Conservation (phyloP, 331 rosid species). For the Malus hybrid region DNA sequence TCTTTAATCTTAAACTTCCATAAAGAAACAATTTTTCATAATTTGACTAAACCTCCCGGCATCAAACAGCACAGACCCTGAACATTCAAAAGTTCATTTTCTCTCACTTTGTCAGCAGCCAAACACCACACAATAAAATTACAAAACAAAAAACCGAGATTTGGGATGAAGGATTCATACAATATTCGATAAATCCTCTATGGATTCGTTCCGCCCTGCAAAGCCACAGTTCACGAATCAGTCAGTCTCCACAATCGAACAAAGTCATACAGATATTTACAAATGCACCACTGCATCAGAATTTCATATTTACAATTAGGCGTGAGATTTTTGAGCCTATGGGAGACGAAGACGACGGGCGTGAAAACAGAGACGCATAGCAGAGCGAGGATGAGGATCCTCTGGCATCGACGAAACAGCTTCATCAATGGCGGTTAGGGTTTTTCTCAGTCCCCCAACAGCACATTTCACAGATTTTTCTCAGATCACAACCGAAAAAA, state of each 20-base stretch:
- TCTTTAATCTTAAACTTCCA: not conserved
- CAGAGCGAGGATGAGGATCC: constrained; percentile 82
- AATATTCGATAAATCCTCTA: constrained; percentile 56
- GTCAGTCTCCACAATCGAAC: constrained; percentile 2
- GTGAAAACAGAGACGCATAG: constrained; percentile 71
- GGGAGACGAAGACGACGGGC: constrained; percentile 67
- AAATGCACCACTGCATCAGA: not conserved
- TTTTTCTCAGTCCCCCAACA: constrained; percentile 13
- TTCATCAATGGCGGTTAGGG: constrained; percentile 52
- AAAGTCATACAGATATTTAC: not conserved
- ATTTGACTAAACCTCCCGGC: not conserved
- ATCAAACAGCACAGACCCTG: not conserved
- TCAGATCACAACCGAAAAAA: constrained; percentile 7
- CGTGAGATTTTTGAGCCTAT: constrained; percentile 36
- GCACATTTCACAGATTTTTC: constrained; percentile 49
- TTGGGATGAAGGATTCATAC: constrained; percentile 50
- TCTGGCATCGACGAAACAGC: constrained; percentile 67
- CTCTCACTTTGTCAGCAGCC: constrained; percentile 13
- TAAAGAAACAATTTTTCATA: not conserved
- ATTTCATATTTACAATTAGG: constrained; percentile 30
- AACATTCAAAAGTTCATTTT: not conserved
- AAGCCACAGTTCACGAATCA: constrained; percentile 9
- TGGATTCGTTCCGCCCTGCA: constrained; percentile 64
- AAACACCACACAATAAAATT: not conserved
- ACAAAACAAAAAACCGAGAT: constrained; percentile 3